phyloP scores from a whole-genome alignment of 1,139 yeast species.

The Yamadazyma dendronema region DNA sequence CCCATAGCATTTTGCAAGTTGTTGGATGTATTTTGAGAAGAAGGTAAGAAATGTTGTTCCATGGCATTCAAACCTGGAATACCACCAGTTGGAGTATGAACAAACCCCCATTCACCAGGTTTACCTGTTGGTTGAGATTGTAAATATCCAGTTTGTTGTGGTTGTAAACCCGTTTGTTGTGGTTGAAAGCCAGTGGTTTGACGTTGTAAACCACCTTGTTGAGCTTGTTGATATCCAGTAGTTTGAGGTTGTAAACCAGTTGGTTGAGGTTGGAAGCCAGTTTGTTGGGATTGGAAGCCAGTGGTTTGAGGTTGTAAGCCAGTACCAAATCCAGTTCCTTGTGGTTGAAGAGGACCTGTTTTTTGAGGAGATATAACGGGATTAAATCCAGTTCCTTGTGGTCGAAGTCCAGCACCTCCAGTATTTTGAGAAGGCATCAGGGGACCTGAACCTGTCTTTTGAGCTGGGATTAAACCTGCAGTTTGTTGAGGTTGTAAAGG shows the following conservation, averaged over 20 bases:
- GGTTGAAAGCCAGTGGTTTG: constrained; percentile 33
- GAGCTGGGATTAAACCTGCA: constrained; percentile 45
- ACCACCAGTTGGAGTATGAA: constrained; percentile 69
- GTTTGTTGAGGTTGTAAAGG: constrained; percentile 52
- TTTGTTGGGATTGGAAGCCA: constrained; percentile 29
- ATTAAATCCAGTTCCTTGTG: constrained; percentile 35
- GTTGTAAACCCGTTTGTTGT: constrained; percentile 37
- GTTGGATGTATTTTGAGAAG: constrained; percentile 38
- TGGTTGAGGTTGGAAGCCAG: constrained; percentile 31
- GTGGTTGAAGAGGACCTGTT: constrained; percentile 23
- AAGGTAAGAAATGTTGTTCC: constrained; percentile 78
- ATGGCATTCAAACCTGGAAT: constrained; percentile 75
- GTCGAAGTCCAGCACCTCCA: constrained; percentile 19
- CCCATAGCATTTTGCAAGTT: constrained; percentile 54
- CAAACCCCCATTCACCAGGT: constrained; percentile 85
- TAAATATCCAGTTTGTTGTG: constrained; percentile 43
- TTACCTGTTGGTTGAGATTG: constrained; percentile 63
- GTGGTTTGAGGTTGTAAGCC: constrained; percentile 39
- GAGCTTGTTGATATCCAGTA: constrained; percentile 16
- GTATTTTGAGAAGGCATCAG: constrained; percentile 5
- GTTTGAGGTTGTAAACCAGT: constrained; percentile 4
- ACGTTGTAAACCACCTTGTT: constrained; percentile 30
- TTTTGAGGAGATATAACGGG: not conserved
- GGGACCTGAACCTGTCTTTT: constrained; percentile 28
- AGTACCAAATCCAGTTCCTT: constrained; percentile 37